Evolutionary conservation across 371 early-diverging fungal species (phyloP).

Genomic region (Mucor mucedo): DNA sequence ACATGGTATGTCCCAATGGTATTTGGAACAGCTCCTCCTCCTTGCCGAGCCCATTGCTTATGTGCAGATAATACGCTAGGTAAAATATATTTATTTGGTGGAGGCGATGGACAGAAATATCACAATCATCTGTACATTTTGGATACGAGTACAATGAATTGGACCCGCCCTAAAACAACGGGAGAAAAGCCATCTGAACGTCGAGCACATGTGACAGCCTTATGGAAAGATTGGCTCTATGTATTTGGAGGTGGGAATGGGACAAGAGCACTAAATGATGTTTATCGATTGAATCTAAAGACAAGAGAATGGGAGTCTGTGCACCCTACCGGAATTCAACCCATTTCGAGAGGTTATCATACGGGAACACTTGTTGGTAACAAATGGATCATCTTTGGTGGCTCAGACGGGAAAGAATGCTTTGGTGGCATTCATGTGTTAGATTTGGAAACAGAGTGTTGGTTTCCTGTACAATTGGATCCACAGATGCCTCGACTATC

Average conservation of each 20-base stretch:
- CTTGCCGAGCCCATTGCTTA: constrained; percentile 85
- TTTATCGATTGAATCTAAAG: constrained; percentile 52
- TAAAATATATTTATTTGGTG: constrained; percentile 72
- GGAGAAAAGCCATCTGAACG: constrained; percentile 14
- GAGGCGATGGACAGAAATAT: constrained; percentile 88
- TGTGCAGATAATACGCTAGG: constrained; percentile 61
- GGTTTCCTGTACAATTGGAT: constrained; percentile 63
- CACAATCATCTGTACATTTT: constrained; percentile 80
- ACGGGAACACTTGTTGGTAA: constrained; percentile 80
- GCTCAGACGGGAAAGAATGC: constrained; percentile 88
- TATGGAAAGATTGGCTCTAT: constrained; percentile 73
- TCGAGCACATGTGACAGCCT: constrained; percentile 36
- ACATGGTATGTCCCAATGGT: constrained; percentile 76
- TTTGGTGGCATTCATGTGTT: constrained; percentile 82
- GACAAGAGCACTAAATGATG: constrained; percentile 60
- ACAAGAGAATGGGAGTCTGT: constrained; percentile 56
- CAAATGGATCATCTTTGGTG: constrained; percentile 85
- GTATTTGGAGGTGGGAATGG: constrained; percentile 93
- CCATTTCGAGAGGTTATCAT: constrained; percentile 85
- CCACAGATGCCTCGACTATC: constrained; percentile 73
- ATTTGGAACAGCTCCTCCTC: constrained; percentile 70
- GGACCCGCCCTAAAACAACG: constrained; percentile 56
- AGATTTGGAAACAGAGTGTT: constrained; percentile 61
- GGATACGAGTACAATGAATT: constrained; percentile 63
- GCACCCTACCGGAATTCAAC: constrained; percentile 62